Conservation (phyloP, 208 protist genomes). For the Strigomonas culicis region DNA sequence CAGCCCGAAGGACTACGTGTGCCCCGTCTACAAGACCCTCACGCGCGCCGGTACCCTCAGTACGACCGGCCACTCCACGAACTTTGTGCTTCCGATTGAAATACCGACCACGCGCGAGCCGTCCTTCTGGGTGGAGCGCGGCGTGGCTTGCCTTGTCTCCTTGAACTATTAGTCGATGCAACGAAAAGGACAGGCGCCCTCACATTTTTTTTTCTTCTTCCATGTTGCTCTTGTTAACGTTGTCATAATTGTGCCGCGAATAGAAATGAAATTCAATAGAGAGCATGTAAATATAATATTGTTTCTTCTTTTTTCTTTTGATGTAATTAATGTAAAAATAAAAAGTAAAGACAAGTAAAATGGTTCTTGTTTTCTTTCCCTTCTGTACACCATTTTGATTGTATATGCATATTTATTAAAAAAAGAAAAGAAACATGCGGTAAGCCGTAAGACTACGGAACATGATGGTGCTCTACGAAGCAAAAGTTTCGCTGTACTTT, state of each 20-base stretch:
- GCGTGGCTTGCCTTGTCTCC: constrained; percentile 86
- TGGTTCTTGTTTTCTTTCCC: neutral
- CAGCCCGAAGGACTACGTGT: constrained; percentile 84
- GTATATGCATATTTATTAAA: too few species aligned
- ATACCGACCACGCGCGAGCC: constrained; percentile 88
- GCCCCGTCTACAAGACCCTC: constrained; percentile 97
- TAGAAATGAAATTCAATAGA: neutral
- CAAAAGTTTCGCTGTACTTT: too few species aligned
- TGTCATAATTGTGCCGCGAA: neutral
- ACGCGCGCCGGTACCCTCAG: constrained; percentile 94
- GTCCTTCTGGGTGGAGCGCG: constrained; percentile 95
- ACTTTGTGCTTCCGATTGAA: constrained; percentile 96
- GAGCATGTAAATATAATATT: neutral
- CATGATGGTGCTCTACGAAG: too few species aligned
- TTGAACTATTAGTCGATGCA: constrained; percentile 72
- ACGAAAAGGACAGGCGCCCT: neutral
- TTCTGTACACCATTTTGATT: neutral
- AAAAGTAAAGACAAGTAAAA: constrained; percentile 3
- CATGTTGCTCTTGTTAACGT: neutral
- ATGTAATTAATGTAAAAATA: too few species aligned
- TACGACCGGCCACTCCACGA: constrained; percentile 98
- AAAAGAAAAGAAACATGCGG: too few species aligned
- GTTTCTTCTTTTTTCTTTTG: neutral
- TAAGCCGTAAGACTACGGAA: too few species aligned
- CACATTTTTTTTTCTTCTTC: neutral